Conservation (phyloP, 441 rosid genomes). For the Sinapis alba region DNA sequence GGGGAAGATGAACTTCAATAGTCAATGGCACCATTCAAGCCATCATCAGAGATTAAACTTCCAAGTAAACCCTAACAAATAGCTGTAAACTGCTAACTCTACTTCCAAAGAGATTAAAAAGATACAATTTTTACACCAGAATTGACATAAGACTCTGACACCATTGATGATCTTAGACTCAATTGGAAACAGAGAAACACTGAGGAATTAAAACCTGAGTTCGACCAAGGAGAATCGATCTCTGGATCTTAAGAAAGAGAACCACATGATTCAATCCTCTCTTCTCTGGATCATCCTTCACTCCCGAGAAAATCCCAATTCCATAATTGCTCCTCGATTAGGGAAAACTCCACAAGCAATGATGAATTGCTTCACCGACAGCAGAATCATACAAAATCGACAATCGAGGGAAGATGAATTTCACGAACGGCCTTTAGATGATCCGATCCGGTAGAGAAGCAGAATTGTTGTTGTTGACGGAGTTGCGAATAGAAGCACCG, state of each 20-base stretch:
- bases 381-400: constrained; percentile 20
- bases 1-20: background rate
- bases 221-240: constrained; percentile 94
- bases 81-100: background rate
- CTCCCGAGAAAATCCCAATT: constrained; percentile 36
- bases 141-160: background rate
- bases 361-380: constrained; percentile 15
- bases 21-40: background rate
- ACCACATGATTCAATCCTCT: constrained; percentile 82
- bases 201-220: constrained; percentile 63
- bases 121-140: background rate
- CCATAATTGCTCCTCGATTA: constrained; percentile 13
- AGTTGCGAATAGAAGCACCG: constrained; percentile 3
- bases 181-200: background rate
- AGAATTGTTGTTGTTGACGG: constrained; percentile 23
- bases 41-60: background rate
- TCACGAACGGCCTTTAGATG: constrained; percentile 9
- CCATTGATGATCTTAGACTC: background rate
- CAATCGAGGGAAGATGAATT: background rate
- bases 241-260: constrained; percentile 89
- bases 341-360: background rate
- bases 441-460: constrained; percentile 3
- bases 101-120: constrained; percentile 8
- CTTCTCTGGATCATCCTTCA: constrained; percentile 41
- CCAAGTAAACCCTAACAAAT: background rate